Evolutionary conservation across 805 yeast species (phyloP), one percentile per base, ranked within the genome.

Genomic region (Spencermartinsiella europaea): DNA sequence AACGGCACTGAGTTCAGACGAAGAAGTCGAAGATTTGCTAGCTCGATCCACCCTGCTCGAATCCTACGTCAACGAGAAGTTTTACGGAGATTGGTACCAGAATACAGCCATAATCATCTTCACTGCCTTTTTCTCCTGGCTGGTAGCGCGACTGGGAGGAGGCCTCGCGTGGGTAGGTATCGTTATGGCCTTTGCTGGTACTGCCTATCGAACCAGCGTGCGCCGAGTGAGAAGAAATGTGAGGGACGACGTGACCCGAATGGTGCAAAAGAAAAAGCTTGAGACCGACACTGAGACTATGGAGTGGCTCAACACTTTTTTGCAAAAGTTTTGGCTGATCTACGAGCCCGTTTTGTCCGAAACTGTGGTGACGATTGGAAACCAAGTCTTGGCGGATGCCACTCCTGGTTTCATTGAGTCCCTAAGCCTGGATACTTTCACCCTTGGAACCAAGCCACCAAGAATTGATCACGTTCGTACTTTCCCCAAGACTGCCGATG

Each of bases 61-160:
- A 59, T 74, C 77, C 48, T 77, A 82, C 58, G 68, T 93, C 45
- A 95, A 95, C 5, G 83, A 86, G 22, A 72, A 68, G 33, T 76
- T 79, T 14, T 86, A 85, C 58, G 99, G 99, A 44, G 98, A 93
- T 62, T 93, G 99, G 99, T 93, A 83, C 62, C 98, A 93, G 64
- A 82, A 83, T 44, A 81, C 83, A n/a, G 96, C 78, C 0, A 73
- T 81, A 33, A 69, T 88, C 48, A 71, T 84, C 25, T 63, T 75
- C 19, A 88, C 84, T 4, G 89, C 85, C 0, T 62, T 85, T 12
- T 62, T 84, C 14, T 85, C 95, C 3, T 90, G 91, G 81, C 55
- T 82, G 2, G 57, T 86, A 35, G 99, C 98, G 7, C 77, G 82
- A 67, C 76, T 85, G 53, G 73, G 79, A 40, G 82, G 90, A 56